Percentiles rank a stretch among this genome's conserved stretches.
Conservation (phyloP, 805 yeast species). For the Phaffomyces opuntiae region DNA sequence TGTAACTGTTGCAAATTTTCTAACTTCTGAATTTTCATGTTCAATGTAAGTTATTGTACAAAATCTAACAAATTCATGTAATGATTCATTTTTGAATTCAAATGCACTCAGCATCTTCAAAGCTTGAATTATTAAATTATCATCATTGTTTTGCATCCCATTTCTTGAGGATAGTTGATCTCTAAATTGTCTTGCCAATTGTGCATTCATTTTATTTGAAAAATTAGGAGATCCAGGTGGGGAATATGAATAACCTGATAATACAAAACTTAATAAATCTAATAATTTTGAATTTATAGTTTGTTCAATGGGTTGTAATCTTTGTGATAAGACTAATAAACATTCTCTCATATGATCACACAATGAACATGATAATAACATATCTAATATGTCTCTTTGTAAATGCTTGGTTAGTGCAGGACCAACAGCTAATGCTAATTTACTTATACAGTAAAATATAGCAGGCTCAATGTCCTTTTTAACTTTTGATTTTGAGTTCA, state of each 20-base stretch:
- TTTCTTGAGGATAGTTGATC: constrained; percentile 66
- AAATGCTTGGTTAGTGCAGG: constrained; percentile 88
- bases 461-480: constrained; percentile 78
- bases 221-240: constrained; percentile 80
- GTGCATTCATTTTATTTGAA: constrained; percentile 44
- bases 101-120: constrained; percentile 70
- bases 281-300: constrained; percentile 66
- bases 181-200: constrained; percentile 72
- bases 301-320: constrained; percentile 75
- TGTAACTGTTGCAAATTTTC: constrained; percentile 79
- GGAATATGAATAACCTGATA: constrained; percentile 74
- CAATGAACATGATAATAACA: constrained; percentile 75
- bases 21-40: constrained; percentile 69
- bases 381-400: constrained; percentile 71
- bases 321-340: constrained; percentile 53
- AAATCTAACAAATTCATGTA: constrained; percentile 81
- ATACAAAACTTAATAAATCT: constrained; percentile 61
- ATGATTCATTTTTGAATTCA: constrained; percentile 64
- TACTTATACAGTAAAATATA: constrained; percentile 81
- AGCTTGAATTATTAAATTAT: constrained; percentile 62
- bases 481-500: constrained; percentile 41
- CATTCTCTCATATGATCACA: constrained; percentile 80
- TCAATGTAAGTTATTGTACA: constrained; percentile 82
- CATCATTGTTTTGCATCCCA: constrained; percentile 41
- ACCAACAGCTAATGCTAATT: constrained; percentile 83